Evolutionary conservation across 495 filamentous ascomycete species (phyloP).

Genomic region (Trichoderma reesei): DNA sequence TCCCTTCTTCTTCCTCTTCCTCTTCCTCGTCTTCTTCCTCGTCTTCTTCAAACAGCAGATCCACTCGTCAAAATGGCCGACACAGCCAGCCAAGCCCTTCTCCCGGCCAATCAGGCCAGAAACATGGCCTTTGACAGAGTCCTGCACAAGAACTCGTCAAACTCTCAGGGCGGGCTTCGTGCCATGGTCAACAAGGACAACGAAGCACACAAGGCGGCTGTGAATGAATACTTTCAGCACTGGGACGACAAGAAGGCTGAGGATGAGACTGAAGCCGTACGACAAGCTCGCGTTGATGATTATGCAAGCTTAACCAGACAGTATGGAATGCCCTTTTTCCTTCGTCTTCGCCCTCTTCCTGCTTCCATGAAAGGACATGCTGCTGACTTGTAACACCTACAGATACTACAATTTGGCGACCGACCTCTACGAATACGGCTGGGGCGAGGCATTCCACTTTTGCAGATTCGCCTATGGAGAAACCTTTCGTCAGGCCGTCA

Average conservation of each 20-base stretch:
- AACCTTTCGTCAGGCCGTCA: constrained; percentile 83
- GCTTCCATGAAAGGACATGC: constrained; percentile 4
- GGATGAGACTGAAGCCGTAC: constrained; percentile 69
- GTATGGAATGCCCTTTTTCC: not conserved
- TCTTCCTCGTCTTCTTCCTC: not conserved
- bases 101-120: constrained; percentile 74
- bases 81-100: constrained; percentile 52
- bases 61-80: constrained; percentile 50
- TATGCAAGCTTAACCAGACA: not conserved
- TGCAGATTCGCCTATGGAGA: constrained; percentile 89
- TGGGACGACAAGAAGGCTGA: constrained; percentile 89
- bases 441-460: constrained; percentile 94
- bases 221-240: constrained; percentile 99
- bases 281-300: constrained; percentile 54
- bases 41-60: not conserved
- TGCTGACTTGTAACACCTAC: constrained; percentile 15
- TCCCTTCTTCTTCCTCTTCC: not conserved
- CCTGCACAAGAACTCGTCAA: constrained; percentile 77
- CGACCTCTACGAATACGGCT: constrained; percentile 95
- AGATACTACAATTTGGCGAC: constrained; percentile 99
- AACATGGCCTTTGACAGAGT: constrained; percentile 91
- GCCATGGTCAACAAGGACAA: constrained; percentile 81
- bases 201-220: constrained; percentile 73
- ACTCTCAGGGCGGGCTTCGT: constrained; percentile 59
- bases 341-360: constrained; percentile 27